Percentiles rank a stretch among this genome's conserved stretches.
Evolutionary conservation across 495 filamentous ascomycete genomes (phyloP).

Genomic region (Margaritispora aquatica): DNA sequence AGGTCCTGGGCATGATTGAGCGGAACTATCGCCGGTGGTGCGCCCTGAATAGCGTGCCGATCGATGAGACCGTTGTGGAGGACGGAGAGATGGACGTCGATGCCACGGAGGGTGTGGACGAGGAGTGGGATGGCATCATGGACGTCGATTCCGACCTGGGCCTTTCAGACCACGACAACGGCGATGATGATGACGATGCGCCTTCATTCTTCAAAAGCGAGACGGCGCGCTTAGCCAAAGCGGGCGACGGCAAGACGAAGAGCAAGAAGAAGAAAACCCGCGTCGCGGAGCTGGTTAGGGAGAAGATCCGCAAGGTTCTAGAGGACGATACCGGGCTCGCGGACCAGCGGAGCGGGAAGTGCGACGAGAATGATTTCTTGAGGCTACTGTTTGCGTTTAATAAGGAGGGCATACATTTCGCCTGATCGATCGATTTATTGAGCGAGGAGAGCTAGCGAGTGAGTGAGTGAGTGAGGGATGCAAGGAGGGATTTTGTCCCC

Average conservation of each 20-base stretch:
- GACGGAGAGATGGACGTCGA: slow-evolving; percentile 40
- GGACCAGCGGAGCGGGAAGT: slow-evolving; percentile 74
- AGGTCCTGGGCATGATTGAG: slow-evolving; percentile 75
- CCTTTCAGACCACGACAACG: no score
- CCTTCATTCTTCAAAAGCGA: slow-evolving; percentile 76
- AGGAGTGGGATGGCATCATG: slow-evolving; percentile 43
- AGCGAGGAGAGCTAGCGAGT: no score
- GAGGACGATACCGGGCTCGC: slow-evolving; percentile 68
- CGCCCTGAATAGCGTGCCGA: slow-evolving; percentile 67
- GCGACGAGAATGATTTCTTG: slow-evolving; percentile 88
- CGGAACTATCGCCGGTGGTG: slow-evolving; percentile 86
- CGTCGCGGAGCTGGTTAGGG: slow-evolving; percentile 68
- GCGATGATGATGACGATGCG: slow-evolving; percentile 46
- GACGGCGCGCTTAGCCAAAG: slow-evolving; percentile 38
- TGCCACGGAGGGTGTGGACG: slow-evolving; percentile 39
- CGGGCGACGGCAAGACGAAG: slow-evolving; percentile 43
- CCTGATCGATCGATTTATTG: slow-evolving; percentile 36
- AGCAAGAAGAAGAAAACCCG: slow-evolving; percentile 62
- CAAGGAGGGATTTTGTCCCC: no score
- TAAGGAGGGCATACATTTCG: slow-evolving; percentile 89
- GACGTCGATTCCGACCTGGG: slow-evolving; percentile 44
- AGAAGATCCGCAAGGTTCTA: slow-evolving; percentile 78
- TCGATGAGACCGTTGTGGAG: slow-evolving; percentile 61
- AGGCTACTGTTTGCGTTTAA: slow-evolving; percentile 62
- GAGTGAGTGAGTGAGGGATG: neutral